Evolutionary conservation across 2,329 filamentous ascomycete genomes (phyloP).

Genomic region (Cladophialophora exuberans): DNA sequence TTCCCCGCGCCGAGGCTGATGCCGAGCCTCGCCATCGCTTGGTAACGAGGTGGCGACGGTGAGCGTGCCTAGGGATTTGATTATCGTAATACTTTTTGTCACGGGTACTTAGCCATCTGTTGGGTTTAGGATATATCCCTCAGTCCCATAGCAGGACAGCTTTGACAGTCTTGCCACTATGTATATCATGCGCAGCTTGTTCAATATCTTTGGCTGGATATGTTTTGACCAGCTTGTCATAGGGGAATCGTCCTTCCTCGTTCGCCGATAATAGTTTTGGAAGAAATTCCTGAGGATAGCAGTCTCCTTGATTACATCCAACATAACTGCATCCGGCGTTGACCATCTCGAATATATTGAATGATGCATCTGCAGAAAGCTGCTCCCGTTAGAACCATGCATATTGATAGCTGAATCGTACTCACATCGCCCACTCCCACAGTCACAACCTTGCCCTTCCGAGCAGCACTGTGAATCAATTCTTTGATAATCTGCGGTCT

Average conservation of each 20-base stretch:
- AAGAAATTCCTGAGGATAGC: conserved; percentile 31
- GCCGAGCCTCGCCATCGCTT: conserved; percentile 13
- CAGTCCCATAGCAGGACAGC: conserved; percentile 37
- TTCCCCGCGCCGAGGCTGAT: conserved; percentile 27
- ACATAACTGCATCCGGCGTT: conserved; percentile 30
- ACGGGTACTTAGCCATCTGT: no score
- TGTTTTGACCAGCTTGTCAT: conserved; percentile 50
- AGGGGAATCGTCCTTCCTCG: conserved; percentile 49
- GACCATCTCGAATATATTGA: conserved; percentile 33
- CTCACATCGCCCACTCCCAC: conserved; percentile 32
- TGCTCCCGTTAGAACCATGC: neutral
- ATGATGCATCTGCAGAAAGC: conserved; percentile 27
- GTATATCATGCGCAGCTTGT: conserved; percentile 35
- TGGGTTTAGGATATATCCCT: no score
- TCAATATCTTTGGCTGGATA: conserved; percentile 43
- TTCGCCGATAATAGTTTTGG: conserved; percentile 27
- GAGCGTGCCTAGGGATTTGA: no score
- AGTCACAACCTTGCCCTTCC: conserved; percentile 33
- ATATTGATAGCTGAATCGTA: conserved; percentile 7
- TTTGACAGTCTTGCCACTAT: conserved; percentile 37
- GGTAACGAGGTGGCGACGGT: conserved; percentile 10
- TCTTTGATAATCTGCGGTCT: conserved; percentile 26
- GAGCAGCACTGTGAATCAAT: conserved; percentile 30
- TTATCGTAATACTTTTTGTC: no score
- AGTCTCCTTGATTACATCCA: conserved; percentile 32